Conservation (phyloP, 2,329 filamentous ascomycete species). For the Aspergillus quadricinctus region DNA sequence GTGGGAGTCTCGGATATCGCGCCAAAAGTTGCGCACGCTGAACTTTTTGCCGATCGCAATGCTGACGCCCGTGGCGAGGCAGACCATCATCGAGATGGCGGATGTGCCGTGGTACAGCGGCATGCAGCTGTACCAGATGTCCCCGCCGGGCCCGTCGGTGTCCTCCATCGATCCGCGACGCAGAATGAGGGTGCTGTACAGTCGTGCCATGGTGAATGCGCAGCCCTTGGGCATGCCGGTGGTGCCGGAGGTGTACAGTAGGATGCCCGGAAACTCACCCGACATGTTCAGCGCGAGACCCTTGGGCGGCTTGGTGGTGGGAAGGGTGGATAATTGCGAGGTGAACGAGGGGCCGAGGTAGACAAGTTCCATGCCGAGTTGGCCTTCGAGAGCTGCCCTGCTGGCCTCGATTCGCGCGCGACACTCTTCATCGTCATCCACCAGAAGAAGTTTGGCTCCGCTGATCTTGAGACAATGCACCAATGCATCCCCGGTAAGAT, state of each 20-base stretch:
- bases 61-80: constrained; percentile 49
- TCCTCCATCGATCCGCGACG: constrained; percentile 30
- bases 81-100: constrained; percentile 54
- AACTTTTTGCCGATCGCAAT: constrained; percentile 49
- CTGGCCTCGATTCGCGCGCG: constrained; percentile 54
- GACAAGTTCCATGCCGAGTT: constrained; percentile 56
- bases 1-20: constrained; percentile 62
- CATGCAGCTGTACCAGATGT: constrained; percentile 74
- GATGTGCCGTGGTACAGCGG: constrained; percentile 74
- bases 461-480: constrained; percentile 62
- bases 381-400: constrained; percentile 44
- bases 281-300: constrained; percentile 51
- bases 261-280: constrained; percentile 53
- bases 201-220: constrained; percentile 52
- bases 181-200: constrained; percentile 36
- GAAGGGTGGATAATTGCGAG: constrained; percentile 45
- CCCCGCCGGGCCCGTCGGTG: constrained; percentile 31
- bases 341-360: constrained; percentile 49
- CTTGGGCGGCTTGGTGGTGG: constrained; percentile 52
- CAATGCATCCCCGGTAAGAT: constrained; percentile 60
- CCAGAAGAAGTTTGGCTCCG: constrained; percentile 53
- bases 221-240: constrained; percentile 73
- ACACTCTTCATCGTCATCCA: constrained; percentile 55
- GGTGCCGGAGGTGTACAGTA: constrained; percentile 74
- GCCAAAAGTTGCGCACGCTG: constrained; percentile 67